Base-by-base conservation (phyloP, 2,329 filamentous ascomycete species). In the Fusarium tupiense region DNA sequence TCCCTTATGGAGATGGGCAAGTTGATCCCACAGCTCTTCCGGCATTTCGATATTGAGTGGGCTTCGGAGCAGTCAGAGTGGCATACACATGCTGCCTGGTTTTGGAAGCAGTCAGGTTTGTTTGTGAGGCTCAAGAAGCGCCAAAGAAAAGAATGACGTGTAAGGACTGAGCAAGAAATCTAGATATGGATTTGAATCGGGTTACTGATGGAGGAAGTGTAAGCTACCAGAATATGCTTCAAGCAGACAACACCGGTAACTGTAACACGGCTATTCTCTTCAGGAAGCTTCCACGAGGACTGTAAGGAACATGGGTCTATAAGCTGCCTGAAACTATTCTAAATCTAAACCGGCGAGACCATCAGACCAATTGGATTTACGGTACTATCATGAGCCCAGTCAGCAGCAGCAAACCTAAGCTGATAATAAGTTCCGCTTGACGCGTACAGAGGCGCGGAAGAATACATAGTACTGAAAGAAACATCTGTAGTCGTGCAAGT, bases 81-180 rank as follows among this genome's bases (percentile, higher is more conserved):
- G 29, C 16, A 19, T 3, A 12, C 7, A 6, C 47, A 31, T 19
- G 29, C 29, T 22, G 20, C 29, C 22, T 50, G 16, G 47, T 31
- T 31, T 31, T 50, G 47, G 47, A 31, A n/a, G 47, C 20, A 50
- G 47, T 31, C 29, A 6, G 29, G 3, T 5, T 19, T 50, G 0
- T 9, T 31, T n/a, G 26, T n/a, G 7, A 50, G 14, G 3, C 29
- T 50, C 3, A 50, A 50, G 5, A 33, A 3, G 8, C 47, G 47
- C 9, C 9, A 46, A 14, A 6, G 0, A 11, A 24, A 44, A 11
- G n/a, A 44, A 12, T 17, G n/a, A 6, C n/a, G 14, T 11, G 14
- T 1, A 9, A 7, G 1, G 9, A n/a, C 41, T 10, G 41, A n/a
- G 14, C 1, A 1, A 14, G 20, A 22, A 13, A 41, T 40, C 19